These are phyloP conservation scores for Zygoascus ofunaensis DNA, from an alignment of 805 yeast species.

Conservation along the genomic window DNA sequence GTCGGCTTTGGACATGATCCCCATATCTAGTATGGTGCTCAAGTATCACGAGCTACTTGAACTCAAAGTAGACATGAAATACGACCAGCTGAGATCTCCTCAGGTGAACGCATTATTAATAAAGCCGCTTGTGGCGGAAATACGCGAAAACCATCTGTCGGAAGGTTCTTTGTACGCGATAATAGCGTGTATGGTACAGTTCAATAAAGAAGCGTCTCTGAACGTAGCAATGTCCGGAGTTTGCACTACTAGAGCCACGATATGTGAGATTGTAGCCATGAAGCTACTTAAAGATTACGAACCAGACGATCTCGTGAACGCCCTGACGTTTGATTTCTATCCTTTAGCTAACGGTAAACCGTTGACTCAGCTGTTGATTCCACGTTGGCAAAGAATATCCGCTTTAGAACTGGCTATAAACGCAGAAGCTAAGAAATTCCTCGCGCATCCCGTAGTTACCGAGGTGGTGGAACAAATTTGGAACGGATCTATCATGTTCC, in stretches of 20 bases:
- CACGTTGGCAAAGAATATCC: constrained; percentile 33
- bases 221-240: constrained; percentile 28
- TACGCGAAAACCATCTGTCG: constrained; percentile 20
- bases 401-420: constrained; percentile 45
- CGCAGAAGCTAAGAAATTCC: constrained; percentile 43
- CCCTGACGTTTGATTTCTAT: constrained; percentile 37
- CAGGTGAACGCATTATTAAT: constrained; percentile 40
- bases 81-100: constrained; percentile 44
- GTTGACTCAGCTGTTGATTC: constrained; percentile 17
- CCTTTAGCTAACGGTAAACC: constrained; percentile 36
- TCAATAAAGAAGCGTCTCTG: constrained; percentile 27
- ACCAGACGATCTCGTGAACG: constrained; percentile 36
- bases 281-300: constrained; percentile 40
- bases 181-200: constrained; percentile 30
- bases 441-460: constrained; percentile 44
- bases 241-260: constrained; percentile 37
- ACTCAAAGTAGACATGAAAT: constrained; percentile 37
- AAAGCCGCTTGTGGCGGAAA: constrained; percentile 37
- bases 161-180: constrained; percentile 34
- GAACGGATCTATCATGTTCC: constrained; percentile 41
- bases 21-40: constrained; percentile 27
- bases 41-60: constrained; percentile 37
- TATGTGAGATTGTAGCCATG: constrained; percentile 46
- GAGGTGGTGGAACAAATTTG: constrained; percentile 41
- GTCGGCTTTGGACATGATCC: constrained; percentile 27